A percentile compares a stretch with the other conserved stretches of the same genome.
phyloP scores from a whole-genome alignment of 2,329 filamentous ascomycete genomes.

The Pseudogymnoascus sp. region DNA sequence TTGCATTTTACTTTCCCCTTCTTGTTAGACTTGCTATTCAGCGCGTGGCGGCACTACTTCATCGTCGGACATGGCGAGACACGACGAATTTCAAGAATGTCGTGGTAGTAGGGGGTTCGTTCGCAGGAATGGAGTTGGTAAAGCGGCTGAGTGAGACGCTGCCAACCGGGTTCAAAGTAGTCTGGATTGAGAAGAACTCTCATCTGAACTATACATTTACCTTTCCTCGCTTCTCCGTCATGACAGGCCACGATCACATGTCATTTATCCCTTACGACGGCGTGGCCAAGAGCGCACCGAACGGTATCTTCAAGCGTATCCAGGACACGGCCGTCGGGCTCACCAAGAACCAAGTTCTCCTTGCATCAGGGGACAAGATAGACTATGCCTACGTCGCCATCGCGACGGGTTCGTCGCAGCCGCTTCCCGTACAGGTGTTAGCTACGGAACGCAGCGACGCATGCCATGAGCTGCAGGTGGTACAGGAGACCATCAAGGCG shows the following conservation, averaged over 20 bases:
- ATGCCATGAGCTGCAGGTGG: constrained; percentile 24
- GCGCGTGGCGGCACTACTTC: not conserved
- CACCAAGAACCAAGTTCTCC: constrained; percentile 24
- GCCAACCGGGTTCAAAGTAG: constrained; percentile 37
- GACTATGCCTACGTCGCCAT: constrained; percentile 37
- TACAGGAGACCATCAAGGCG: constrained; percentile 28
- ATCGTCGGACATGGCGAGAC: constrained; percentile 9
- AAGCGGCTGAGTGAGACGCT: constrained; percentile 32
- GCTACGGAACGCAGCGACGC: constrained; percentile 26
- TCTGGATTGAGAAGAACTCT: constrained; percentile 43
- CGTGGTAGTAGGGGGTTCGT: constrained; percentile 39
- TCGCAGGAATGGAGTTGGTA: constrained; percentile 33
- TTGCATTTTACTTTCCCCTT: constrained; percentile 1
- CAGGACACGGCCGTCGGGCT: constrained; percentile 29
- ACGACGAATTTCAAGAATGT: constrained; percentile 27
- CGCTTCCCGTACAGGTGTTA: constrained; percentile 29
- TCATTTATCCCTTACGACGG: constrained; percentile 43
- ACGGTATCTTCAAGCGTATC: constrained; percentile 28
- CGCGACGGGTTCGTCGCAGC: constrained; percentile 34
- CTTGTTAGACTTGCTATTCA: constrained; percentile 3
- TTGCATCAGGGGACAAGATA: constrained; percentile 31
- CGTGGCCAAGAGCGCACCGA: constrained; percentile 24
- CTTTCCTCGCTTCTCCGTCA: constrained; percentile 41
- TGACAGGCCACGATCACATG: constrained; percentile 36
- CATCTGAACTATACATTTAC: constrained; percentile 44